A percentile compares a stretch with the other conserved stretches of the same genome.
Evolutionary conservation across 2,329 filamentous ascomycete species (phyloP).

Genomic region (Zasmidium cellare): DNA sequence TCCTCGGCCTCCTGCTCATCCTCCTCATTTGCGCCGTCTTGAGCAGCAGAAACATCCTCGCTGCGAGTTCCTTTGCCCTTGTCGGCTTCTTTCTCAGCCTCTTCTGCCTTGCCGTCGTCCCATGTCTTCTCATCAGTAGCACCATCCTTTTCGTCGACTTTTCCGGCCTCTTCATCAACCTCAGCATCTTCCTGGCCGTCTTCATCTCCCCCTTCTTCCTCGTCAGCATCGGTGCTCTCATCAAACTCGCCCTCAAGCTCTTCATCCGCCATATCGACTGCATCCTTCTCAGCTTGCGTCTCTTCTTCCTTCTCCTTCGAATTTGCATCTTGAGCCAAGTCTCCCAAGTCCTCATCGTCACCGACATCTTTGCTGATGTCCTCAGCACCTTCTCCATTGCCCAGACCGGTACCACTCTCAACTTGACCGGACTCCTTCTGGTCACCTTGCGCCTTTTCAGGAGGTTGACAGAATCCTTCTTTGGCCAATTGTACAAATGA

Average conservation of each 20-base stretch:
- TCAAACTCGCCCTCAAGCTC: conserved; percentile 86
- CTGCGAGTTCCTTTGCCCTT: conserved; percentile 52
- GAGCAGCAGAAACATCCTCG: conserved; percentile 43
- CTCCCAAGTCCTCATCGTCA: conserved; percentile 88
- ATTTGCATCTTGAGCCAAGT: conserved; percentile 77
- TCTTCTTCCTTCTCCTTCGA: conserved; percentile 56
- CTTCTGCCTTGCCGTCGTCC: conserved; percentile 81
- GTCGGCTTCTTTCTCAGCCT: conserved; percentile 78
- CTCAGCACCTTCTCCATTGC: conserved; percentile 91
- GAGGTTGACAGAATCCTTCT: conserved; percentile 88
- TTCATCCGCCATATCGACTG: conserved; percentile 88
- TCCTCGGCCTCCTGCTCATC: conserved; percentile 49
- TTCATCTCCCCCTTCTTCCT: conserved; percentile 65
- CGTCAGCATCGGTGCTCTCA: conserved; percentile 53
- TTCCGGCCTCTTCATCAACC: conserved; percentile 66
- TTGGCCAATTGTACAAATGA: conserved; percentile 76
- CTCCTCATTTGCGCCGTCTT: conserved; percentile 45
- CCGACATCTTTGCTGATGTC: conserved; percentile 97
- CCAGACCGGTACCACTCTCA: conserved; percentile 88
- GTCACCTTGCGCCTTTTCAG: conserved; percentile 63
- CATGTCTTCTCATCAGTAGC: conserved; percentile 99
- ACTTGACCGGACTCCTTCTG: conserved; percentile 64
- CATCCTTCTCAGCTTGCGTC: conserved; percentile 78
- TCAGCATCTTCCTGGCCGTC: conserved; percentile 59
- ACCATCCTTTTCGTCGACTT: conserved; percentile 82